Percentiles rank a stretch among this genome's conserved stretches.
Evolutionary conservation across 1,139 yeast species (phyloP).

Genomic region (Yamadazyma diospyri): DNA sequence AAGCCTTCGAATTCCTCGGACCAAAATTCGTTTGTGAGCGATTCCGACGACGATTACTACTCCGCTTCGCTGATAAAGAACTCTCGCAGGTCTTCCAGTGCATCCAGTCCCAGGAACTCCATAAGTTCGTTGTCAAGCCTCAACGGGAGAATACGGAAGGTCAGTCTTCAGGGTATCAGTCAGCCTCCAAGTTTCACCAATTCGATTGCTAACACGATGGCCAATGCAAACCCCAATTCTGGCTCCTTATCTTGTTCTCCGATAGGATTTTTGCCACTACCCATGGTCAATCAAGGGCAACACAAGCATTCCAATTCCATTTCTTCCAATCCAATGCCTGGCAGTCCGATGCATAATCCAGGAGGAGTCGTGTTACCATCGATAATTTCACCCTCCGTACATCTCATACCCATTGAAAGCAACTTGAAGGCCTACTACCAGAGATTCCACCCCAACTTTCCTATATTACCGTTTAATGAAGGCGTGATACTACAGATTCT

Average conservation of each 20-base stretch:
- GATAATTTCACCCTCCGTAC: conserved; percentile 1
- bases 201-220: neutral
- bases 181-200: neutral
- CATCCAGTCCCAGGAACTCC: conserved; percentile 46
- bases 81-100: conserved; percentile 22
- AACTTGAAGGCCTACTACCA: conserved; percentile 42
- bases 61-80: conserved; percentile 23
- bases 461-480: conserved; percentile 53
- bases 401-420: conserved; percentile 1
- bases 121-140: conserved; percentile 43
- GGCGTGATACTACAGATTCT: conserved; percentile 22
- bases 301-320: conserved; percentile 1
- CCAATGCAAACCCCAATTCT: conserved; percentile 4
- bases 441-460: conserved; percentile 52
- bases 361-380: neutral
- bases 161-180: conserved; percentile 11
- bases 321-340: neutral
- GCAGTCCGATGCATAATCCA: neutral
- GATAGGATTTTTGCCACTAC: neutral
- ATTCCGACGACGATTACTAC: conserved; percentile 42
- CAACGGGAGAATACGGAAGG: conserved; percentile 39
- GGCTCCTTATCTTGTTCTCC: no score
- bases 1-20: conserved; percentile 22
- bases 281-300: neutral
- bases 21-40: conserved; percentile 23